These are phyloP conservation scores for Nakazawaea populi DNA, from an alignment of 805 yeast species.

Conservation along the genomic window DNA sequence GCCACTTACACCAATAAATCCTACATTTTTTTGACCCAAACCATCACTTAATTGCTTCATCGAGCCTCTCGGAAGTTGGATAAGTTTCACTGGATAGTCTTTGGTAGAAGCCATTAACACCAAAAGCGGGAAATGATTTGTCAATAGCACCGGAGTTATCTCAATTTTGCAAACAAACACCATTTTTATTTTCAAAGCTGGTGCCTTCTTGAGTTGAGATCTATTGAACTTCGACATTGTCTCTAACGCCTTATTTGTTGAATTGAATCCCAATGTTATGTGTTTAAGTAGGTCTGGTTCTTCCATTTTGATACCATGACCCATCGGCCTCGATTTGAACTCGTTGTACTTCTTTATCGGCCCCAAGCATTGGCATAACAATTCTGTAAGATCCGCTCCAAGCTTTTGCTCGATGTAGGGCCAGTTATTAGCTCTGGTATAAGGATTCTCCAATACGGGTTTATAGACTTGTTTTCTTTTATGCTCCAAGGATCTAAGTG, in stretches of 20 bases:
- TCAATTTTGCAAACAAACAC: slow-evolving; percentile 62
- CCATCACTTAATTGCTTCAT: slow-evolving; percentile 24
- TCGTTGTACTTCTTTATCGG: slow-evolving; percentile 21
- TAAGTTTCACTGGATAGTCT: slow-evolving; percentile 39
- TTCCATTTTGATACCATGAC: slow-evolving; percentile 11
- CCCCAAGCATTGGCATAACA: slow-evolving; percentile 20
- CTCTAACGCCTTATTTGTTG: slow-evolving; percentile 43
- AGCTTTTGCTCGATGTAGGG: slow-evolving; percentile 30
- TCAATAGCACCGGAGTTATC: slow-evolving; percentile 40
- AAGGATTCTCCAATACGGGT: slow-evolving; percentile 63
- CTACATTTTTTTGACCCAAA: slow-evolving; percentile 23
- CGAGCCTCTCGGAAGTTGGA: slow-evolving; percentile 51
- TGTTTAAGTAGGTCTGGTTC: slow-evolving; percentile 21
- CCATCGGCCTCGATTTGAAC: background rate
- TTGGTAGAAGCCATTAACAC: slow-evolving; percentile 37
- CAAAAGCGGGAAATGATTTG: slow-evolving; percentile 54
- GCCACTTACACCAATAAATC: slow-evolving; percentile 29
- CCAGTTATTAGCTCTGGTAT: slow-evolving; percentile 37
- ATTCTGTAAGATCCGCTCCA: slow-evolving; percentile 24
- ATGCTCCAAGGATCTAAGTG: slow-evolving; percentile 44
- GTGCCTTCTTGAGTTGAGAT: slow-evolving; percentile 13
- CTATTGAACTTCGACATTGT: slow-evolving; percentile 26
- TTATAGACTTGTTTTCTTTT: slow-evolving; percentile 53
- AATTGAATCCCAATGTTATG: slow-evolving; percentile 47
- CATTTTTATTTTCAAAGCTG: slow-evolving; percentile 21